Percentiles rank a stretch among this genome's conserved stretches.
Evolutionary conservation across 1,284 basidiomycete genomes (phyloP).

Genomic region (Sporisorium graminicola): DNA sequence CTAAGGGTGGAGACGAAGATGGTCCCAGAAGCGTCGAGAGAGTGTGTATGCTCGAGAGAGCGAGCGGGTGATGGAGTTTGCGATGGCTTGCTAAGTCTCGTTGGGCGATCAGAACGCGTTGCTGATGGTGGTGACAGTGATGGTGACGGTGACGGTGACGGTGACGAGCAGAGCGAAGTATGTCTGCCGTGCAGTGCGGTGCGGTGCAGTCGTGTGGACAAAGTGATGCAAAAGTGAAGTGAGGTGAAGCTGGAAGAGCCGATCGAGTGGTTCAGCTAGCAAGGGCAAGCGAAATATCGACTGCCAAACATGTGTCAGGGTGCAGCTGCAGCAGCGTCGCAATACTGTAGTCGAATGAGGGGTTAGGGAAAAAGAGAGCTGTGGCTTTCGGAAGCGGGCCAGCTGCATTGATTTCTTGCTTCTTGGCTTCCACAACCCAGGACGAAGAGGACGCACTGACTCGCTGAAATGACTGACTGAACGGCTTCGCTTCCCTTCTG

Average conservation of each 20-base stretch:
- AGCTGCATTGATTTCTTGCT: not conserved
- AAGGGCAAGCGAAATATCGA: not conserved
- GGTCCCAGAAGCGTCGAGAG: not conserved
- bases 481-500: not conserved
- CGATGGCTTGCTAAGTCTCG: not conserved
- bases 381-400: constrained; percentile 3
- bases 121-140: not conserved
- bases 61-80: not conserved
- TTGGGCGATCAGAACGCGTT: not conserved
- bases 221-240: not conserved
- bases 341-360: not conserved
- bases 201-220: constrained; percentile 2
- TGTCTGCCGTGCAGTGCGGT: not conserved
- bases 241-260: not conserved
- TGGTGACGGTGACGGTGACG: not conserved
- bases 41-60: constrained; percentile 1
- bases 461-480: not conserved
- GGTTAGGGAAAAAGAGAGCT: not conserved
- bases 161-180: not conserved
- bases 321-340: constrained; percentile 2
- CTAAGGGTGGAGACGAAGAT: not conserved
- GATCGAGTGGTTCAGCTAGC: not conserved
- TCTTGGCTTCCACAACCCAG: not conserved
- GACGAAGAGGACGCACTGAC: not conserved
- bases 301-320: constrained; percentile 4